Percentiles rank a stretch among this genome's conserved stretches.
phyloP scores from a whole-genome alignment of 73 alveolate genomes.

The Paramecium octaurelia region DNA sequence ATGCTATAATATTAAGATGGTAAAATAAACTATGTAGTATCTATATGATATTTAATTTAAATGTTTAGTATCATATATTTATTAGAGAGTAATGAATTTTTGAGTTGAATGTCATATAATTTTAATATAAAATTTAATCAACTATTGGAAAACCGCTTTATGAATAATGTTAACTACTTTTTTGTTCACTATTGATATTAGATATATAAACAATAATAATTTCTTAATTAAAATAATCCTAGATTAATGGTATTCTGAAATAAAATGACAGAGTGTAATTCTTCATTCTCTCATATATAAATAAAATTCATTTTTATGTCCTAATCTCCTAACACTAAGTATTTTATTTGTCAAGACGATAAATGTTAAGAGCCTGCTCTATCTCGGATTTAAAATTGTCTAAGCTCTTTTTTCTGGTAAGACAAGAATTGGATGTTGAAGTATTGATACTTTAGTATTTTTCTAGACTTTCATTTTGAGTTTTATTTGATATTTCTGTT shows the following conservation, averaged over 20 bases:
- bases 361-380: neutral
- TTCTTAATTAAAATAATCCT: too few relatives aligned
- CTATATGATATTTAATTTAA: too few relatives aligned
- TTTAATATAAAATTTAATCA: neutral
- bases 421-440: neutral
- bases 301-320: neutral
- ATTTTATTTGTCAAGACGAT: neutral
- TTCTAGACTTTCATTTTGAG: neutral
- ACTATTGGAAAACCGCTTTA: neutral
- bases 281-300: neutral
- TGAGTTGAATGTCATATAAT: too few relatives aligned
- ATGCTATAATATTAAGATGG: too few relatives aligned
- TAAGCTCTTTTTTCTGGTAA: neutral
- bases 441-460: neutral
- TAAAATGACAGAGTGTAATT: too few relatives aligned
- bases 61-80: too few relatives aligned
- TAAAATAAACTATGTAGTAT: too few relatives aligned
- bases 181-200: too few relatives aligned
- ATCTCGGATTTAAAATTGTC: neutral
- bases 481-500: neutral
- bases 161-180: too few relatives aligned
- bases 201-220: too few relatives aligned
- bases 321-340: neutral
- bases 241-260: too few relatives aligned
- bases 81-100: too few relatives aligned